A percentile compares a stretch with the other conserved stretches of the same genome.
These are phyloP conservation scores for Conticribra weissflogii DNA, from an alignment of 108 stramenopile genomes.

Conservation along the genomic window DNA sequence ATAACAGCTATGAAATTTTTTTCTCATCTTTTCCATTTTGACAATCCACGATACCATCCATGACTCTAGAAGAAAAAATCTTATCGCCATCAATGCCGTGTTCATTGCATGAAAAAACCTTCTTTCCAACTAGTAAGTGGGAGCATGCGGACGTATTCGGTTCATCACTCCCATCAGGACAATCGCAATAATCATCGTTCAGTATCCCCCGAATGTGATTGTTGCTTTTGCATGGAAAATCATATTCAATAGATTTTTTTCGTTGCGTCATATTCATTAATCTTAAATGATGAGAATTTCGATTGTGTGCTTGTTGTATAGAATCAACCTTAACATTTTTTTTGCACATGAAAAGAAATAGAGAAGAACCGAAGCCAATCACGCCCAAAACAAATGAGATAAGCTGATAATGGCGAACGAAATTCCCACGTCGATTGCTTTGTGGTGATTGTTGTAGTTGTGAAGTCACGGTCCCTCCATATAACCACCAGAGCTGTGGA, in stretches of 20 bases:
- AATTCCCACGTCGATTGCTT: too few species aligned
- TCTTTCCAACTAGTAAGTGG: conserved; percentile 52
- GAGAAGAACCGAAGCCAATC: too few species aligned
- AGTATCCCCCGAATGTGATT: conserved; percentile 30
- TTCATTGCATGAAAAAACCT: conserved; percentile 52
- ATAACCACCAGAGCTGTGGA: not conserved
- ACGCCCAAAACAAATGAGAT: too few species aligned
- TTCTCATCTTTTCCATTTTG: conserved; percentile 69
- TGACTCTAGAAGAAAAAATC: conserved; percentile 64
- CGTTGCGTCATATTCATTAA: not conserved
- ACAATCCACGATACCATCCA: conserved; percentile 73
- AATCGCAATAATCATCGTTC: conserved; percentile 86
- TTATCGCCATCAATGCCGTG: conserved; percentile 23
- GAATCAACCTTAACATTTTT: too few species aligned
- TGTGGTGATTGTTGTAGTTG: too few species aligned
- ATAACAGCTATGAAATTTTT: not conserved
- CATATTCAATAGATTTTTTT: not conserved
- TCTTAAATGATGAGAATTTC: not conserved
- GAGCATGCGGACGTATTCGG: conserved; percentile 69
- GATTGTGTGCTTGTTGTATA: too few species aligned
- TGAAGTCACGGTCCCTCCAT: too few species aligned
- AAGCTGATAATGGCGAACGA: too few species aligned
- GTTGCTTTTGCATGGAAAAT: conserved; percentile 24
- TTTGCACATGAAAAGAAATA: too few species aligned
- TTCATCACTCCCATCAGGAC: conserved; percentile 76